Percentiles rank a stretch among this genome's conserved stretches.
Conservation (phyloP, 331 rosid species). For the Telfairia occidentalis region DNA sequence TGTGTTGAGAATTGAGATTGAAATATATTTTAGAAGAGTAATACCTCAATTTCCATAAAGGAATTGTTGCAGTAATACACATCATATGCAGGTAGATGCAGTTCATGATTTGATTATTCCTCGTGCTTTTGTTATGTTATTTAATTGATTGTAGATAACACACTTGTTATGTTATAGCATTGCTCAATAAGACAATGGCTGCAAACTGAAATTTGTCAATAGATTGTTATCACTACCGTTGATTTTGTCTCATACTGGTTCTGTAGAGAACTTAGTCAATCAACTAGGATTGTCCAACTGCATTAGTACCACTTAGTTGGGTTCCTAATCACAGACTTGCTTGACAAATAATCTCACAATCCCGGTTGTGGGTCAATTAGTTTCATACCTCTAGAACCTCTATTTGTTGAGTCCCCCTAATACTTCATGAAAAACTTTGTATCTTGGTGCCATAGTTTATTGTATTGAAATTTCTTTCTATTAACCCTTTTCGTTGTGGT, state of each 20-base stretch:
- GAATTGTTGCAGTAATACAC: background rate
- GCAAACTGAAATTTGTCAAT: background rate
- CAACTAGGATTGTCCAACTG: background rate
- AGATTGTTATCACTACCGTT: background rate
- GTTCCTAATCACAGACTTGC: background rate
- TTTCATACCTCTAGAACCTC: background rate
- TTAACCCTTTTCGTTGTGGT: background rate
- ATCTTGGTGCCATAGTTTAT: background rate
- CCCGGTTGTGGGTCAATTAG: background rate
- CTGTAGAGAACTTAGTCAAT: background rate
- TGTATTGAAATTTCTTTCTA: slow-evolving; percentile 29
- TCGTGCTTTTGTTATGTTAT: background rate
- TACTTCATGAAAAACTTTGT: too few relatives aligned
- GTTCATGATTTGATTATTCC: background rate
- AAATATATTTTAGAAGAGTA: background rate
- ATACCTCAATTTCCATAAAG: background rate
- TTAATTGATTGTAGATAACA: background rate
- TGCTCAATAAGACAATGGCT: background rate
- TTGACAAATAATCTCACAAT: too few relatives aligned
- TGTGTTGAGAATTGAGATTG: slow-evolving; percentile 15
- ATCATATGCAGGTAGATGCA: background rate
- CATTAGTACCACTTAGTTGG: background rate
- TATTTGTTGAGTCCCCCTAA: too few relatives aligned
- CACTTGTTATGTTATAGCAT: background rate
- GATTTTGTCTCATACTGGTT: background rate